Evolutionary conservation across 2,329 filamentous ascomycete genomes (phyloP).

Genomic region (Exophiala sp.): DNA sequence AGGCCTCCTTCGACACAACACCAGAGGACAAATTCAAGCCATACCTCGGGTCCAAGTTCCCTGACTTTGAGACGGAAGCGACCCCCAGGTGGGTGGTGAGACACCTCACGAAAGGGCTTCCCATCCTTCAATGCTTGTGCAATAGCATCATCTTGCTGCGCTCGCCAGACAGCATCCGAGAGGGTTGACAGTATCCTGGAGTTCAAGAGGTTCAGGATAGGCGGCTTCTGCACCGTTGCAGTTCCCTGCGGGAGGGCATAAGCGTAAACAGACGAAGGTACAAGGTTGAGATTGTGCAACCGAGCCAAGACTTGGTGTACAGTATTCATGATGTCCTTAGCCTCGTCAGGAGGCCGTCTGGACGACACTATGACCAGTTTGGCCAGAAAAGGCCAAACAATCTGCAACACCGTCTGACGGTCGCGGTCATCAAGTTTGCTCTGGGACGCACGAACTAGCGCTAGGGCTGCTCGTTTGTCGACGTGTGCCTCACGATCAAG

Average conservation of each 20-base stretch:
- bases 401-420: conserved; percentile 10
- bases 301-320: conserved; percentile 42
- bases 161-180: conserved; percentile 43
- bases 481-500: conserved; percentile 10
- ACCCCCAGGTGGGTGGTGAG: conserved; percentile 35
- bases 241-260: conserved; percentile 32
- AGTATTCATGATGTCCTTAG: conserved; percentile 39
- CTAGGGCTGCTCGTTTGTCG: not conserved
- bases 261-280: conserved; percentile 42
- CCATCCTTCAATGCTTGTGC: conserved; percentile 36
- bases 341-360: conserved; percentile 33
- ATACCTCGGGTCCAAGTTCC: conserved; percentile 44
- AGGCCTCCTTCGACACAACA: conserved; percentile 46
- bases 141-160: conserved; percentile 37
- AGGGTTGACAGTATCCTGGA: conserved; percentile 43
- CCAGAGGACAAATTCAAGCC: conserved; percentile 48
- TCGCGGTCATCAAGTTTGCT: not conserved
- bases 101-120: conserved; percentile 20
- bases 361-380: conserved; percentile 39
- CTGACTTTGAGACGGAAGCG: conserved; percentile 39
- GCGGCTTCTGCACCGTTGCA: conserved; percentile 36
- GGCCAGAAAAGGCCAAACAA: conserved; percentile 17
- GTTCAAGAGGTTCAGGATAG: conserved; percentile 41
- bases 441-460: not conserved
- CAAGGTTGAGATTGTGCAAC: conserved; percentile 41